These are phyloP conservation scores for Schizonepeta tenuifolia DNA, from an alignment of 257 asterid species.

Conservation along the genomic window DNA sequence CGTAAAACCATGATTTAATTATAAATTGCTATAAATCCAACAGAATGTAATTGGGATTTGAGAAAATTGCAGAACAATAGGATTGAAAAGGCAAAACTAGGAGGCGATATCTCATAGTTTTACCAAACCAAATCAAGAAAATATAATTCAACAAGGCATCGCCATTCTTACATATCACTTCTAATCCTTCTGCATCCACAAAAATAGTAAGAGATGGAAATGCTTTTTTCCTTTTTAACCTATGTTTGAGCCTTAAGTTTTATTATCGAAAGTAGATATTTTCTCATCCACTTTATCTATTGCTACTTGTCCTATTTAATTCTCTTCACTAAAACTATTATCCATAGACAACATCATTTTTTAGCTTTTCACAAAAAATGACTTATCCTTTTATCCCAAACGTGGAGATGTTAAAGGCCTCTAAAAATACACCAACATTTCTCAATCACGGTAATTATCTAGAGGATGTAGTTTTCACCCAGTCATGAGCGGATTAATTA, in stretches of 20 bases:
- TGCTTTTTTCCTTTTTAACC: background rate
- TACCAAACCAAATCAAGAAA: slow-evolving; percentile 16
- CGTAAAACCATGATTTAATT: background rate
- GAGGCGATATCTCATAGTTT: background rate
- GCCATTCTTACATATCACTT: slow-evolving; percentile 9
- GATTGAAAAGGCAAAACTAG: slow-evolving; percentile 7
- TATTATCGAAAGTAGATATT: background rate
- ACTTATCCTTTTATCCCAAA: slow-evolving; percentile 14
- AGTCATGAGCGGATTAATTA: background rate
- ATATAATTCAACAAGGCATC: slow-evolving; percentile 8
- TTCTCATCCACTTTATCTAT: background rate
- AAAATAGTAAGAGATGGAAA: background rate
- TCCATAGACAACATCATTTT: background rate
- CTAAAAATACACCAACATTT: slow-evolving; percentile 19
- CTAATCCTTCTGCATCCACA: slow-evolving; percentile 11
- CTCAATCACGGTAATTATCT: background rate
- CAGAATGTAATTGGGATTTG: background rate
- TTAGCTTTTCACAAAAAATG: background rate
- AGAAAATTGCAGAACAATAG: background rate
- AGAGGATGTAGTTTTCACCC: background rate
- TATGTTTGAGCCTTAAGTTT: slow-evolving; percentile 17
- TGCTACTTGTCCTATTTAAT: background rate
- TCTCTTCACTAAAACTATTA: background rate
- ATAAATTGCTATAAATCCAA: background rate
- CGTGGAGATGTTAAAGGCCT: slow-evolving; percentile 4